A percentile compares a stretch with the other conserved stretches of the same genome.
These are phyloP conservation scores for Phanerochaete sordida DNA, from an alignment of 768 basidiomycete genomes.

Conservation along the genomic window DNA sequence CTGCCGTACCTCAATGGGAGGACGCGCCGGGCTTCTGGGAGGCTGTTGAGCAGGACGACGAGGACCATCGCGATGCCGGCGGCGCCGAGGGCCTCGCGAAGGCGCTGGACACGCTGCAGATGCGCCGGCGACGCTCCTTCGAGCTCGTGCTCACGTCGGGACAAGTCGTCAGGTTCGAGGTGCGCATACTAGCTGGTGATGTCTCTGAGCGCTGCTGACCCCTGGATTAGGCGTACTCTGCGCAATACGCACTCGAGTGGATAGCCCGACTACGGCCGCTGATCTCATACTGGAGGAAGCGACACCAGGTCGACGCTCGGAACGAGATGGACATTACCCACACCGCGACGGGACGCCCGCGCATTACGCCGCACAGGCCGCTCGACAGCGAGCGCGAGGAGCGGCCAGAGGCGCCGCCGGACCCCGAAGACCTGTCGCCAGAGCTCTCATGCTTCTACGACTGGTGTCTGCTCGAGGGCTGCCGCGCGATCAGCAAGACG, in stretches of 20 bases:
- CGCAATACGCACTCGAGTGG: conserved; percentile 77
- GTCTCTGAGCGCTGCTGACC: background rate
- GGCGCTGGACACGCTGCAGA: conserved; percentile 37
- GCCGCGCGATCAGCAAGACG: conserved; percentile 68
- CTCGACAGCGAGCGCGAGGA: conserved; percentile 35
- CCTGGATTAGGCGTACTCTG: conserved; percentile 55
- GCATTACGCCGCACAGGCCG: conserved; percentile 50
- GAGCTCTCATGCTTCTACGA: conserved; percentile 70
- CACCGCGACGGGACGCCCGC: conserved; percentile 43
- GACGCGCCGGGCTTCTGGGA: conserved; percentile 33
- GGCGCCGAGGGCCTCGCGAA: conserved; percentile 52
- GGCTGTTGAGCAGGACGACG: conserved; percentile 35
- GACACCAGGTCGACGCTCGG: conserved; percentile 70
- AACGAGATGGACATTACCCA: conserved; percentile 80
- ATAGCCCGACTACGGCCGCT: conserved; percentile 70
- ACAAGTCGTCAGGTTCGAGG: conserved; percentile 74
- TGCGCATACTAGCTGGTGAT: conserved; percentile 28
- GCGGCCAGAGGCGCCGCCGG: conserved; percentile 49
- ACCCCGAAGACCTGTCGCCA: conserved; percentile 51
- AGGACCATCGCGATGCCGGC: conserved; percentile 64
- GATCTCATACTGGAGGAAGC: conserved; percentile 73
- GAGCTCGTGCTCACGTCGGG: conserved; percentile 73
- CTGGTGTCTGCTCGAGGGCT: conserved; percentile 83
- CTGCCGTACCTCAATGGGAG: conserved; percentile 15
- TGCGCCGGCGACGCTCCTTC: conserved; percentile 68